A percentile compares a stretch with the other conserved stretches of the same genome.
Evolutionary conservation across 129 eudicot species (phyloP).

Genomic region (Silybum marianum): DNA sequence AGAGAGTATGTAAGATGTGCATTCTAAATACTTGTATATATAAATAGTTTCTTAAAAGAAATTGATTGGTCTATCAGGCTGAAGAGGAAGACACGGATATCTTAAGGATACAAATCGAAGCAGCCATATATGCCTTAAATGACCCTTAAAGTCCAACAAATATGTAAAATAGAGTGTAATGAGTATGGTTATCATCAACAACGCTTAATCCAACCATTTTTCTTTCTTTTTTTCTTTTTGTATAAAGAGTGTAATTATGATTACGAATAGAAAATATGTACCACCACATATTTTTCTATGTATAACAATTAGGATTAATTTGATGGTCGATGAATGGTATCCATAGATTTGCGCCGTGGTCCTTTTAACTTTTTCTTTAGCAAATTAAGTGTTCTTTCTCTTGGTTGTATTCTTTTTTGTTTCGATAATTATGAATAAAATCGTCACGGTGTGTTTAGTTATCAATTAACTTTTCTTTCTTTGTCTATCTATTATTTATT

Average conservation of each 20-base stretch:
- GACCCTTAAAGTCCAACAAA: slow-evolving; percentile 29
- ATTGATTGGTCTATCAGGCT: slow-evolving; percentile 34
- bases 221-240: background rate
- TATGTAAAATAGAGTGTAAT: slow-evolving; percentile 1
- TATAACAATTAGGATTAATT: slow-evolving; percentile 2
- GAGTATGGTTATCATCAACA: background rate
- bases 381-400: background rate
- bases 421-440: background rate
- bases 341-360: background rate
- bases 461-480: no score
- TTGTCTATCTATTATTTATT: no score
- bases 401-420: background rate
- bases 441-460: background rate
- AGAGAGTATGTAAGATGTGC: no score
- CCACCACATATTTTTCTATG: background rate
- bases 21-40: no score
- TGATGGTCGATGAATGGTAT: background rate
- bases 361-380: background rate
- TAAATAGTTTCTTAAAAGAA: background rate
- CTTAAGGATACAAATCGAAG: slow-evolving; percentile 48
- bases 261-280: background rate
- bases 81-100: slow-evolving; percentile 33
- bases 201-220: background rate
- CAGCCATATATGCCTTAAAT: slow-evolving; percentile 49
- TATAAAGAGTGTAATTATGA: background rate